Evolutionary conservation across 208 protist genomes (phyloP).

Genomic region (Leishmania braziliensis): DNA sequence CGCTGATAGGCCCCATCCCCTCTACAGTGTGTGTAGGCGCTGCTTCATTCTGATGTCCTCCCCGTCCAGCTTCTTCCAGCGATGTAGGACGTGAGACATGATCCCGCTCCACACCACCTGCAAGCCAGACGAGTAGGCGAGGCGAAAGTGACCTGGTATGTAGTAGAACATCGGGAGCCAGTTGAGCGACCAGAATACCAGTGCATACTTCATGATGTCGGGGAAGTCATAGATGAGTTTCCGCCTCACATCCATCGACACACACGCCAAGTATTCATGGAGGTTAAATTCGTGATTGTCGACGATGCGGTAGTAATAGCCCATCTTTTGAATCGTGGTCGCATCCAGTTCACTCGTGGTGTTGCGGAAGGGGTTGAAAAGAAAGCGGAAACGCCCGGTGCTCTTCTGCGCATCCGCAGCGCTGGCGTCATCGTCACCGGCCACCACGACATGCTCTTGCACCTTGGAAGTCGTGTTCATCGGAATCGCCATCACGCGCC

Average conservation of each 20-base stretch:
- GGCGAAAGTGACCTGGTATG: constrained; percentile 73
- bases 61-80: constrained; percentile 31
- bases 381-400: constrained; percentile 26
- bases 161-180: constrained; percentile 88
- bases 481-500: constrained; percentile 43
- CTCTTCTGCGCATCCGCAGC: constrained; percentile 9
- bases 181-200: constrained; percentile 79
- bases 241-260: constrained; percentile 39
- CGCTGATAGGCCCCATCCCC: not conserved
- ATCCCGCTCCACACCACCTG: constrained; percentile 80
- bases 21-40: constrained; percentile 9
- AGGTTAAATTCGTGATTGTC: constrained; percentile 53
- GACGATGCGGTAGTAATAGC: constrained; percentile 58
- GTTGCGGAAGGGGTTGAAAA: constrained; percentile 26
- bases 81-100: constrained; percentile 78
- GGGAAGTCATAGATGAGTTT: constrained; percentile 71
- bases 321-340: constrained; percentile 55
- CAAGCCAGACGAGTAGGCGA: constrained; percentile 61
- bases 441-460: constrained; percentile 16
- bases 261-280: constrained; percentile 58
- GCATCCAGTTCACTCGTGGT: constrained; percentile 24
- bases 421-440: constrained; percentile 28
- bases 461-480: constrained; percentile 5
- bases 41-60: constrained; percentile 20
- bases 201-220: constrained; percentile 62